Conservation (phyloP, 345 rosid species). For the Diplotaxis tenuifolia region DNA sequence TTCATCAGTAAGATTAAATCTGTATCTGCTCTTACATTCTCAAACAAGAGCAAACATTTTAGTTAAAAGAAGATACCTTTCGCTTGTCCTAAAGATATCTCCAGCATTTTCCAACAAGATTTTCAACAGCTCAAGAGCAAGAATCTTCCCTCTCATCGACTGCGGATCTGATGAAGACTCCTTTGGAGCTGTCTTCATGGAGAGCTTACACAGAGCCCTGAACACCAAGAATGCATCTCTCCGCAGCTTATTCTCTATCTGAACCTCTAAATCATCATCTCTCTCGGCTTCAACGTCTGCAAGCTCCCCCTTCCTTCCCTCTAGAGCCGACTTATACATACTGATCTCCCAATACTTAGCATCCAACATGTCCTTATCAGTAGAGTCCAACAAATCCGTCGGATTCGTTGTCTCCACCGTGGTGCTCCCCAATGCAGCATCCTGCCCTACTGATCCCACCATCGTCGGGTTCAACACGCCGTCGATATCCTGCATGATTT, state of each 20-base stretch:
- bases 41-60: slow-evolving; percentile 12
- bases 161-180: slow-evolving; percentile 86
- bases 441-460: slow-evolving; percentile 48
- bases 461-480: slow-evolving; percentile 58
- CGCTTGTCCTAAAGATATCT: slow-evolving; percentile 94
- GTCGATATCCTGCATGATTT: slow-evolving; percentile 71
- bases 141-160: slow-evolving; percentile 94
- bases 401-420: slow-evolving; percentile 69
- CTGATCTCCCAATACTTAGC: slow-evolving; percentile 99
- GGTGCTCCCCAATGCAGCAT: slow-evolving; percentile 54
- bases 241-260: slow-evolving; percentile 96
- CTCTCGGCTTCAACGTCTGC: slow-evolving; percentile 80
- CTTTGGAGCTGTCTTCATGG: slow-evolving; percentile 94
- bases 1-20: slow-evolving; percentile 15
- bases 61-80: slow-evolving; percentile 51
- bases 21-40: background rate
- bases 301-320: slow-evolving; percentile 94
- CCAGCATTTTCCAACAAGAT: slow-evolving; percentile 98
- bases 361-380: slow-evolving; percentile 92
- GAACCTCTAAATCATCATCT: slow-evolving; percentile 90
- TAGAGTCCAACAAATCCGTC: slow-evolving; percentile 65
- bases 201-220: slow-evolving; percentile 93
- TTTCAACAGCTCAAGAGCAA: slow-evolving; percentile 93
- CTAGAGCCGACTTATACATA: slow-evolving; percentile 94
- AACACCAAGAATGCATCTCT: slow-evolving; percentile 96